Evolutionary conservation across 1,284 basidiomycete species (phyloP).

Genomic region (Trichosporon coremiiforme): DNA sequence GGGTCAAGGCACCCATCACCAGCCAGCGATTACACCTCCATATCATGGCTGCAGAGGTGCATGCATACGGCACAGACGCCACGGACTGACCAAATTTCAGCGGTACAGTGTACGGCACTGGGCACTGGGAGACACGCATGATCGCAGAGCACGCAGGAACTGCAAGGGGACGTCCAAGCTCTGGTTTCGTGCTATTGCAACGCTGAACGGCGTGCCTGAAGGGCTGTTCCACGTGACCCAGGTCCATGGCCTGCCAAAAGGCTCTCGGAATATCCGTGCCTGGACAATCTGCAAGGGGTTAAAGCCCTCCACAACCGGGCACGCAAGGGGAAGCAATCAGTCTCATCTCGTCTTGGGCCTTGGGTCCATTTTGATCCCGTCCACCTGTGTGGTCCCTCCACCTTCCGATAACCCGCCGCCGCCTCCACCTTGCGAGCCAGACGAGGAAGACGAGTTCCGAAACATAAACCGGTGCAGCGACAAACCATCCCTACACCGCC

Average conservation of each 20-base stretch:
- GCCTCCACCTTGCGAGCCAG: background rate
- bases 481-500: slow-evolving; percentile 2
- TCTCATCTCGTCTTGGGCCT: background rate
- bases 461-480: background rate
- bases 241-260: no score
- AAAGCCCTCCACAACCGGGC: background rate
- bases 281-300: slow-evolving; percentile 8
- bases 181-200: background rate
- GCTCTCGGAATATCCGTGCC: slow-evolving; percentile 8
- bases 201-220: background rate
- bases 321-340: slow-evolving; percentile 6
- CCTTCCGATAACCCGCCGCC: no score
- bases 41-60: no score
- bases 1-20: background rate
- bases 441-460: background rate
- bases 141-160: no score
- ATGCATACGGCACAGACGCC: no score
- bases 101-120: no score
- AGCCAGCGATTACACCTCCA: no score
- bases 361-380: background rate
- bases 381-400: no score
- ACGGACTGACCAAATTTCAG: no score
- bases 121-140: no score
- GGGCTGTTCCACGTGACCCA: background rate
- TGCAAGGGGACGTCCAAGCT: background rate